Evolutionary conservation across 768 basidiomycete species (phyloP), one percentile per base, ranked within the genome.

Genomic region (Lyophyllum decastes): DNA sequence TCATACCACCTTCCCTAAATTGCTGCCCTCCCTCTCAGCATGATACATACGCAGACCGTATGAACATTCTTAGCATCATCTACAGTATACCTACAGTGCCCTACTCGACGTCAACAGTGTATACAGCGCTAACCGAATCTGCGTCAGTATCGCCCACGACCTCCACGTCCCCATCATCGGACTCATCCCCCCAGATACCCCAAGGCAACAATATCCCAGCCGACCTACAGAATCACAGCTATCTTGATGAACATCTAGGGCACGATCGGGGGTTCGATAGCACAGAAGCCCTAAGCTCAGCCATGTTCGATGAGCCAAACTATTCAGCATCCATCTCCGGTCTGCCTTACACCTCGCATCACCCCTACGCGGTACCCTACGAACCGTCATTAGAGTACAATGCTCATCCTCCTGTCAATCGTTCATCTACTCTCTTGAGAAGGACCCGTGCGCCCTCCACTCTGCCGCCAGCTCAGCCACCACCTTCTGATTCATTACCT

Each of bases 31-130:
- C 45, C 44, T 40, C 51, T 70, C 30, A 95, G 94, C 94, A 95
- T 69, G 94, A 96, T 72, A 95, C 94, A 9, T 96, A 96, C 71
- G 92, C 91, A 57, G 92, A 96, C 72, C 85, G 94, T 51, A 94
- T 96, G 89, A 90, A 91, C 67, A 94, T 95, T 67, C 82, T 96
- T 54, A 91, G 90, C 65, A 81, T 92, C 62, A 93, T 94, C 61
- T 94, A 94, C 77, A 89, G 86, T 70, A 92, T 94, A 70, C 90
- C 90, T 24, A 82, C 89, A 44, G 82, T 85, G 44, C 88, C 88
- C 21, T 84, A 89, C 66, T 80, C 89, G 11, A 81, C 84, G 25
- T 71, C 84, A 16, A 79, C 83, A 7, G 65, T 79, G 49, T 83
- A 83, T 70, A 70, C 71, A 34, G 63, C 64, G 47, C 49, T 70